Evolutionary conservation across 208 protist genomes (phyloP), one percentile per base, ranked within the genome.

Genomic region (Acanthamoeba quina): DNA sequence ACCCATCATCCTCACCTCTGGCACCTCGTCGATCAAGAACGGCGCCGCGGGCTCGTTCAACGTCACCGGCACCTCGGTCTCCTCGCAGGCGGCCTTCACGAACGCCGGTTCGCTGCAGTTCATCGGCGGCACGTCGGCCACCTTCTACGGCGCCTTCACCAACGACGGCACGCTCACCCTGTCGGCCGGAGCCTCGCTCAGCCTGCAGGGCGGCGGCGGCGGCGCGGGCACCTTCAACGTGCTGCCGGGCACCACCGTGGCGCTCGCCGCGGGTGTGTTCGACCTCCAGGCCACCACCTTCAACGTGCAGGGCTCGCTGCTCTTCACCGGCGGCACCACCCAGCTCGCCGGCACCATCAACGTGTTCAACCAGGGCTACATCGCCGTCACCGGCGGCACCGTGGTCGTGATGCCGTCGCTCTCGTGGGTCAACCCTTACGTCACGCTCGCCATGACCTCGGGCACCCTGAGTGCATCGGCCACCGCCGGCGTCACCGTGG

Each of bases 281-380:
- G 86, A 92, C 64, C 86, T 92, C n/a, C 37, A 70, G 47, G 44
- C 64, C 24, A 44, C 37, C 29, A 76, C 64, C 47, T 78, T 92
- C 62, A 92, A 92, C 68, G 86, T 92, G 41, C 44, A 92, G 52
- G 86, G 86, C 31, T 56, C 24, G 86, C 56, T 92, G 56, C 86
- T 92, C 37, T 76, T 92, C 86, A 52, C 11, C 60, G 86, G 86
- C 86, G 86, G 86, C 49, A 76, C 86, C 21, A 78, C 86, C 60
- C 60, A 70, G 52, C 68, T 92, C 5, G 86, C 64, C 6, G 86
- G 86, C 29, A 92, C 86, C 24, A 92, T 92, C 86, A 92, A 92
- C 86, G 68, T 76, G 3, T 26, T 76, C 15, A 37, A 47, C 44
- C 60, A 76, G 68, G 86, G 86, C 60, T 56, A 70, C 41, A 58